phyloP scores from a whole-genome alignment of 2,329 filamentous ascomycete species.

The Sphaerostilbella broomeana region DNA sequence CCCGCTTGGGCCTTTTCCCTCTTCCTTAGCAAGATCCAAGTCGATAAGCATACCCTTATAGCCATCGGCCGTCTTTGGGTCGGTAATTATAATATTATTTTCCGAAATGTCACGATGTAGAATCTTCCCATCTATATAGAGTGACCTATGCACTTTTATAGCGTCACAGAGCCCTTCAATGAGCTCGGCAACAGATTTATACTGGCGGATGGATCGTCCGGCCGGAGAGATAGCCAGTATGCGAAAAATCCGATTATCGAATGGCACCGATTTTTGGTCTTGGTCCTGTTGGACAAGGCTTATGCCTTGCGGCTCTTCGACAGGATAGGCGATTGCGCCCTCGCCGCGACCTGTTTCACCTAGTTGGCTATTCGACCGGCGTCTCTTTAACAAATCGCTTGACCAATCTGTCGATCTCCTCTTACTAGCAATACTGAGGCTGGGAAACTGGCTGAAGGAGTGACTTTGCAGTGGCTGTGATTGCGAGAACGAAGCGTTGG shows the following conservation, averaged over 20 bases:
- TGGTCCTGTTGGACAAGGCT: too few species aligned
- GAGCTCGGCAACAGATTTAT: conserved; percentile 6
- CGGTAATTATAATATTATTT: conserved; percentile 12
- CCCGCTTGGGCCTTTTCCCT: conserved; percentile 4
- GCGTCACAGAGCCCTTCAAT: conserved; percentile 9
- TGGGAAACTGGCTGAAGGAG: too few species aligned
- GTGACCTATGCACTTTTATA: conserved; percentile 7
- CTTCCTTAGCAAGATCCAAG: conserved; percentile 11
- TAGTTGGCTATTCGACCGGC: too few species aligned
- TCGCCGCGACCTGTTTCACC: too few species aligned
- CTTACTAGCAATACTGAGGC: too few species aligned
- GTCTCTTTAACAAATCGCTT: too few species aligned
- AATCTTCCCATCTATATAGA: conserved; percentile 2
- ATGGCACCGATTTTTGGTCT: too few species aligned
- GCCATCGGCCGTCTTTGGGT: conserved; percentile 5
- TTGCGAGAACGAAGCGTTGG: too few species aligned
- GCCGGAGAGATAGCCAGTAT: conserved; percentile 7
- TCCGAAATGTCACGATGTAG: conserved; percentile 11
- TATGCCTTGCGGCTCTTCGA: too few species aligned
- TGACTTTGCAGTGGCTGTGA: too few species aligned
- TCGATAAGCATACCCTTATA: conserved; percentile 11
- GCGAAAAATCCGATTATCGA: conserved; percentile 10
- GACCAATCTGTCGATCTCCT: too few species aligned
- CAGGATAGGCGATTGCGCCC: too few species aligned
- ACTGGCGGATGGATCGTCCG: conserved; percentile 5